phyloP scores from a whole-genome alignment of 1,284 basidiomycete species.

The Gymnopus androsaceus region DNA sequence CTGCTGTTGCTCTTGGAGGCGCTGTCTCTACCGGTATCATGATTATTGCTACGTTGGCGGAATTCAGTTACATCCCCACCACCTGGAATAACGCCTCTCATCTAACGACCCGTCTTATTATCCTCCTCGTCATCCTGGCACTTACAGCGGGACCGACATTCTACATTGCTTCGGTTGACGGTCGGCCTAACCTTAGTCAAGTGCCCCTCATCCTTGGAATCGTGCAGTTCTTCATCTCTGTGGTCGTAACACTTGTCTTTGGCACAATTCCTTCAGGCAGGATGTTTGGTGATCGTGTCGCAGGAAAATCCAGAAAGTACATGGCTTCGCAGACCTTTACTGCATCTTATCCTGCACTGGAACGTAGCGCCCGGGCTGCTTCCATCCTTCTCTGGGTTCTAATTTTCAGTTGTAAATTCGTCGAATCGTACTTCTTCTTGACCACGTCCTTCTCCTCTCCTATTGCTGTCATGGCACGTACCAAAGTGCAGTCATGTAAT shows the following conservation, averaged over 20 bases:
- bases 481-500: conserved; percentile 83
- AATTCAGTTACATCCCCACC: conserved; percentile 95
- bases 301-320: conserved; percentile 91
- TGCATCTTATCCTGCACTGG: conserved; percentile 85
- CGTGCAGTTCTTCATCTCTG: conserved; percentile 88
- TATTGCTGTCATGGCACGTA: conserved; percentile 89
- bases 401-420: conserved; percentile 90
- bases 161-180: conserved; percentile 84
- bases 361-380: conserved; percentile 67
- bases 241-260: conserved; percentile 79
- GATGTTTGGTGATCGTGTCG: conserved; percentile 95
- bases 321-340: conserved; percentile 97
- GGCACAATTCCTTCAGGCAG: conserved; percentile 87
- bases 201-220: conserved; percentile 85
- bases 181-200: conserved; percentile 48
- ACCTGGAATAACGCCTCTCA: conserved; percentile 98
- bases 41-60: conserved; percentile 87
- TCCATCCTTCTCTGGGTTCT: conserved; percentile 88
- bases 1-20: conserved; percentile 89
- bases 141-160: conserved; percentile 88
- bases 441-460: conserved; percentile 91
- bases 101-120: conserved; percentile 84
- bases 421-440: conserved; percentile 95
- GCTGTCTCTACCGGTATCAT: conserved; percentile 89
- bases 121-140: conserved; percentile 84